A percentile compares a stretch with the other conserved stretches of the same genome.
Conservation (phyloP, 139 green algal genomes). For the Volvox reticuliferus region DNA sequence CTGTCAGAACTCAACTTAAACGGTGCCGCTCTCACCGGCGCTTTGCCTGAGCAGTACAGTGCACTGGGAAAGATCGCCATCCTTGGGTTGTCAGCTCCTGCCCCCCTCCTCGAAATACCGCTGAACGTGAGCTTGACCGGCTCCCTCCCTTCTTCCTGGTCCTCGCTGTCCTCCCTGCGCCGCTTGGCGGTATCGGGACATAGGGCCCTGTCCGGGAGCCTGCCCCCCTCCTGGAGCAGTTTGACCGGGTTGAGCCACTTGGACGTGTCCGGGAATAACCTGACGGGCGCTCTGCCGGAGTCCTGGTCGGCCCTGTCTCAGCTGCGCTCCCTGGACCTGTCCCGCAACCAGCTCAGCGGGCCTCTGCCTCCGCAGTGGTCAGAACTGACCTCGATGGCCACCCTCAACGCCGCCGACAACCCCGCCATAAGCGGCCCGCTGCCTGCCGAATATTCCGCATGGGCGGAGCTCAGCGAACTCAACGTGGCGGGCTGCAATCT, state of each 20-base stretch:
- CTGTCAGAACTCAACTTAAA: neutral
- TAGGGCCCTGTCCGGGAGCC: neutral
- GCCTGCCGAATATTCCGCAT: neutral
- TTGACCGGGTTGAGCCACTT: neutral
- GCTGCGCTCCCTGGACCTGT: conserved; percentile 18
- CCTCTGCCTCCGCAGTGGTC: too few species aligned
- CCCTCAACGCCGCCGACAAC: neutral
- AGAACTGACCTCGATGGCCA: neutral
- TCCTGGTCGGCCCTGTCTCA: neutral
- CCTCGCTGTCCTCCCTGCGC: neutral
- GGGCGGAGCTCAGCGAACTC: neutral
- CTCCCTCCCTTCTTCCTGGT: conserved; percentile 41
- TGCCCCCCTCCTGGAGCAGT: neutral
- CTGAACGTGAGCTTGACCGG: too few species aligned
- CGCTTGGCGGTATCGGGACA: neutral
- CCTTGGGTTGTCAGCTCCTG: too few species aligned
- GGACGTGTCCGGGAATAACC: neutral
- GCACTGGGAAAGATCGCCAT: too few species aligned
- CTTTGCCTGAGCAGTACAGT: neutral
- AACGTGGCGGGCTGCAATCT: neutral
- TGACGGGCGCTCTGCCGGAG: neutral
- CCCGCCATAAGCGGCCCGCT: neutral
- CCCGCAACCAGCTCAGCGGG: neutral
- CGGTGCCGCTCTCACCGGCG: conserved; percentile 3
- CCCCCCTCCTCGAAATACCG: too few species aligned